These are phyloP conservation scores for Arabidopsis arenosa DNA, from an alignment of 345 rosid genomes.

Conservation along the genomic window DNA sequence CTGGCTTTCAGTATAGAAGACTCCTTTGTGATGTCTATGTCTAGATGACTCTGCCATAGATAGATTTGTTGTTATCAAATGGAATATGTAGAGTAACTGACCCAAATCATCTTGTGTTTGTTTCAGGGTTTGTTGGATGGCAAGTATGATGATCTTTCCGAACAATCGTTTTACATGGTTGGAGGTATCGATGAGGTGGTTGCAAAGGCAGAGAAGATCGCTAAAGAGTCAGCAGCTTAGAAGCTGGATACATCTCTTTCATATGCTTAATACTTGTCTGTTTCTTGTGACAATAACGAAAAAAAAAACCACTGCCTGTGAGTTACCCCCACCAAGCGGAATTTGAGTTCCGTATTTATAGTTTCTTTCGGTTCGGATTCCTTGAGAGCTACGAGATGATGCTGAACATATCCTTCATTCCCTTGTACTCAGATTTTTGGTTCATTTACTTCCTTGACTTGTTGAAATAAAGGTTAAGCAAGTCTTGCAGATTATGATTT, in stretches of 20 bases:
- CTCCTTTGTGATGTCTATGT: too few relatives aligned
- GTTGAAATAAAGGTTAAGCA: constrained; percentile 28
- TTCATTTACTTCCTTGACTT: constrained; percentile 20
- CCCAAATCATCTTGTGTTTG: neutral
- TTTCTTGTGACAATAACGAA: constrained; percentile 42
- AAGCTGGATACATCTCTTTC: neutral
- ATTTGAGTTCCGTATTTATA: constrained; percentile 29
- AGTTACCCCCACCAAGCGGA: constrained; percentile 17
- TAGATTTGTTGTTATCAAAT: too few relatives aligned
- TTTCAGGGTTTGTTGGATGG: constrained; percentile 42
- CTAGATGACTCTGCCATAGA: too few relatives aligned
- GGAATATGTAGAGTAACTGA: too few relatives aligned
- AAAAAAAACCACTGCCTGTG: constrained; percentile 30
- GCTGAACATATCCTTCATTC: constrained; percentile 32
- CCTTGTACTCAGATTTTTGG: constrained; percentile 36
- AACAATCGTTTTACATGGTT: constrained; percentile 70
- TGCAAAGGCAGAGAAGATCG: constrained; percentile 53
- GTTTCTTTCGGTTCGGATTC: constrained; percentile 25
- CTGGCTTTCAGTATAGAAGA: too few relatives aligned
- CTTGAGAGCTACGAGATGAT: constrained; percentile 25
- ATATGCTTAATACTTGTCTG: neutral
- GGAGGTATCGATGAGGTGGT: constrained; percentile 63
- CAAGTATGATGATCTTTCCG: constrained; percentile 57
- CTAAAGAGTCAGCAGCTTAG: constrained; percentile 54
- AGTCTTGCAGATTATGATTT: constrained; percentile 31